Evolutionary conservation across 257 asterid species (phyloP).

Genomic region (Voacanga thouarsii): DNA sequence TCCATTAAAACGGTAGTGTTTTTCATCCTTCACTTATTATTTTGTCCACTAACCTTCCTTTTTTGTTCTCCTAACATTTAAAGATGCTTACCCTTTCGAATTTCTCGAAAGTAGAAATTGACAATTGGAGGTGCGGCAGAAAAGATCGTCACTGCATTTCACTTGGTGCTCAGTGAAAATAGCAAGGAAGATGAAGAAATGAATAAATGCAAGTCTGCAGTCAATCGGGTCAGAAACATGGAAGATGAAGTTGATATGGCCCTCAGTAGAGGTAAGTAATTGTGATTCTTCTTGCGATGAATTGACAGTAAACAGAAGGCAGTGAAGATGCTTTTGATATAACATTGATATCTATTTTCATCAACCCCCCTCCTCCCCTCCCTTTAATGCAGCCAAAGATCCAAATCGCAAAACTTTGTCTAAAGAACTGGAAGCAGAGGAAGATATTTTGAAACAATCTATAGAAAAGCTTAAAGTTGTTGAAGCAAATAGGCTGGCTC

Average conservation of each 20-base stretch:
- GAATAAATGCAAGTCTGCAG: conserved; percentile 68
- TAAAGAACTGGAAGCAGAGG: conserved; percentile 76
- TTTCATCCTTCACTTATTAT: conserved; percentile 15
- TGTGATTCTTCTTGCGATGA: not conserved
- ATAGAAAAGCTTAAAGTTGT: conserved; percentile 67
- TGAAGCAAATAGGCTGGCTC: conserved; percentile 65
- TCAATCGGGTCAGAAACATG: conserved; percentile 67
- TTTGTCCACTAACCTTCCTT: conserved; percentile 6
- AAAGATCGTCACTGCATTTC: conserved; percentile 82
- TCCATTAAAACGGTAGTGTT: conserved; percentile 72
- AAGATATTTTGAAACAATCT: conserved; percentile 50
- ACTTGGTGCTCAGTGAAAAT: conserved; percentile 56
- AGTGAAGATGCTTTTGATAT: conserved; percentile 3
- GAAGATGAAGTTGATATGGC: conserved; percentile 67
- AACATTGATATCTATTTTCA: not conserved
- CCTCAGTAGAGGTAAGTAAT: conserved; percentile 53
- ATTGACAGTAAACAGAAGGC: not conserved
- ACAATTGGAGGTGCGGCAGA: conserved; percentile 82
- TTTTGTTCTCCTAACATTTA: conserved; percentile 5
- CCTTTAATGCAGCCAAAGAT: conserved; percentile 55
- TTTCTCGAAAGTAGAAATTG: conserved; percentile 58
- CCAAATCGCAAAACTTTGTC: conserved; percentile 58
- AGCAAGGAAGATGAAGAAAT: conserved; percentile 72
- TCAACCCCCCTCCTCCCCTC: not conserved
- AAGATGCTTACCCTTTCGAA: conserved; percentile 15